Percentiles rank a stretch among this genome's conserved stretches.
Conservation (phyloP, 352 stramenopile genomes). For the Chrysophaeum taylorii region DNA sequence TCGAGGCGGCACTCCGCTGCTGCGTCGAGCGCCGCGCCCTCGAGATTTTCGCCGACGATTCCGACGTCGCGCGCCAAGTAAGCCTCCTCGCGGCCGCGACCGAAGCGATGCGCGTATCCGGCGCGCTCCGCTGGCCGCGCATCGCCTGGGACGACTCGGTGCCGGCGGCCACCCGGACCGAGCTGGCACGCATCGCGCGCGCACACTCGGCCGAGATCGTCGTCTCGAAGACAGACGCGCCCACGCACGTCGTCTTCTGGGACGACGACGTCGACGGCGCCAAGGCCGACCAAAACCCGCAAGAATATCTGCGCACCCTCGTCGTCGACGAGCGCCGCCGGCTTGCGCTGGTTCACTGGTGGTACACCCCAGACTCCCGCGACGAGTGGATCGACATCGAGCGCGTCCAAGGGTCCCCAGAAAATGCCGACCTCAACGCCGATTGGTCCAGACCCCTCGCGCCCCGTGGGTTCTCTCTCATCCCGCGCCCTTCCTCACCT, state of each 20-base stretch:
- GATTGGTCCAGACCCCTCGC: no score
- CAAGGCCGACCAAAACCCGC: not conserved
- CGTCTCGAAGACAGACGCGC: not conserved
- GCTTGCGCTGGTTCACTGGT: slow-evolving; percentile 6
- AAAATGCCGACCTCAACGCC: no score
- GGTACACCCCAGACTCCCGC: not conserved
- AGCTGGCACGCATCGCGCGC: not conserved
- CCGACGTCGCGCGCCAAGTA: no score
- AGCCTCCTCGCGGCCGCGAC: not conserved
- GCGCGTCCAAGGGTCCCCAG: not conserved
- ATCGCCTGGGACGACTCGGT: not conserved
- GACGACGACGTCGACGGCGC: not conserved
- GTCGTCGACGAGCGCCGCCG: not conserved
- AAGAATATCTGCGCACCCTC: slow-evolving; percentile 3
- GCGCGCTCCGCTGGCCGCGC: not conserved
- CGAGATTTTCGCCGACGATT: not conserved
- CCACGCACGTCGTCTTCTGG: not conserved
- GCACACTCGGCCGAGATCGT: not conserved
- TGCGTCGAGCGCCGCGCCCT: not conserved
- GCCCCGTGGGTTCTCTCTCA: no score
- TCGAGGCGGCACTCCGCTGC: not conserved
- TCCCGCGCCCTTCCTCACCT: no score
- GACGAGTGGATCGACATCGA: slow-evolving; percentile 4
- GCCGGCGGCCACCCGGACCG: not conserved
- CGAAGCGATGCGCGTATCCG: not conserved